phyloP scores from a whole-genome alignment of 768 basidiomycete species.

The Lentinus brumalis region DNA sequence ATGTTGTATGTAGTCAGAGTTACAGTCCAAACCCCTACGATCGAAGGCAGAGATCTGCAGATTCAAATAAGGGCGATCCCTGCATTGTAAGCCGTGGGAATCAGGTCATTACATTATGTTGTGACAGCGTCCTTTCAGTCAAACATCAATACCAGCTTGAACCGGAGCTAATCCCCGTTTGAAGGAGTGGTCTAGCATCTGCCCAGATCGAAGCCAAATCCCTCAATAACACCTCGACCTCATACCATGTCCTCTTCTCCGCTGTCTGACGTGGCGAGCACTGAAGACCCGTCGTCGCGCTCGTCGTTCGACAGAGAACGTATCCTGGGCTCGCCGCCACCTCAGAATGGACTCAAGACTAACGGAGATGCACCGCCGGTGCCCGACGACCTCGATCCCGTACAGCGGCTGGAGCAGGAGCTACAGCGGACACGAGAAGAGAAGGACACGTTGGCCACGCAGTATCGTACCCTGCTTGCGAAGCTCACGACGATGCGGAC shows the following conservation, averaged over 20 bases:
- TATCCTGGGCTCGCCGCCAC: conserved; percentile 23
- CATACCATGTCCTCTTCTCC: conserved; percentile 17
- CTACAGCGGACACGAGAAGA: conserved; percentile 77
- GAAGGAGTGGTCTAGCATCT: too few species aligned
- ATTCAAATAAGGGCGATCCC: too few species aligned
- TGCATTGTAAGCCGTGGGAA: too few species aligned
- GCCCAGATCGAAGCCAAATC: neutral
- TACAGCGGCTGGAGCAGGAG: conserved; percentile 68
- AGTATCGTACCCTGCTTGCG: conserved; percentile 83
- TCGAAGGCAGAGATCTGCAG: too few species aligned
- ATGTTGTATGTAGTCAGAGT: too few species aligned
- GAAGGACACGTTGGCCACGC: conserved; percentile 82
- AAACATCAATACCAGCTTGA: neutral
- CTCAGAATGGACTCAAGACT: conserved; percentile 29
- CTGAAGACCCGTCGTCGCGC: conserved; percentile 20
- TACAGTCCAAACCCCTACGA: too few species aligned
- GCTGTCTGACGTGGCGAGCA: conserved; percentile 16
- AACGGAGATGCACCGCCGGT: conserved; percentile 32
- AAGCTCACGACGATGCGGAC: conserved; percentile 94
- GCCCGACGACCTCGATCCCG: conserved; percentile 47
- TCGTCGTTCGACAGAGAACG: conserved; percentile 31
- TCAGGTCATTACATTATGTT: too few species aligned
- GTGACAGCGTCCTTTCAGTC: too few species aligned
- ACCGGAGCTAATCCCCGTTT: neutral
- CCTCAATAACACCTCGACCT: conserved; percentile 1